Conservation (phyloP, 176 grass and related monocot genomes). For the Oryza glaberrima region DNA sequence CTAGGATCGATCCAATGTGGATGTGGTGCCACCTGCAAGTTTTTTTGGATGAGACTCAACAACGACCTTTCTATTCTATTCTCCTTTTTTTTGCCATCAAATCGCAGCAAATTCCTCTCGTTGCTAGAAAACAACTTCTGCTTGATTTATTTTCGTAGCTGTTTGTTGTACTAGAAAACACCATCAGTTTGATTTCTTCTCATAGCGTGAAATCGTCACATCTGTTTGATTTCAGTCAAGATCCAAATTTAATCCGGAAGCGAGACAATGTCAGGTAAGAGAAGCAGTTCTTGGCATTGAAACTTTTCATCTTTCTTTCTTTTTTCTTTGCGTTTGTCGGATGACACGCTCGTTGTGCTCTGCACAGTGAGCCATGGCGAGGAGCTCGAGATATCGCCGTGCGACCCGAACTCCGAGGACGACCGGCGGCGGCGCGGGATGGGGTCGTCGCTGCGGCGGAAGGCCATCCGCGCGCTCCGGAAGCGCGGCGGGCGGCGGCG, state of each 20-base stretch:
- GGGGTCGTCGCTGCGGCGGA: conserved; percentile 76
- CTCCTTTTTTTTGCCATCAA: neutral
- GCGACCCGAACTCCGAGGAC: conserved; percentile 77
- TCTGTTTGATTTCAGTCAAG: neutral
- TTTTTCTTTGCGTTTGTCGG: neutral
- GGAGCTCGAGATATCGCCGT: conserved; percentile 59
- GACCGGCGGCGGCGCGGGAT: conserved; percentile 78
- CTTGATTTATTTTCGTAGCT: no score
- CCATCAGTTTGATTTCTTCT: neutral
- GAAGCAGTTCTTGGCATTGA: neutral
- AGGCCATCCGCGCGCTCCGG: conserved; percentile 76
- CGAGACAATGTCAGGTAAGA: conserved; percentile 45
- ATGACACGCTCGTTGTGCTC: conserved; percentile 21
- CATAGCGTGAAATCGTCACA: neutral
- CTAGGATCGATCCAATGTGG: conserved; percentile 35
- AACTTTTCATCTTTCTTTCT: neutral
- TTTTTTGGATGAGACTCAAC: conserved; percentile 3
- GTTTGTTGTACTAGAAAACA: neutral
- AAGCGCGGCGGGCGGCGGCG: conserved; percentile 65
- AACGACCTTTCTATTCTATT: neutral
- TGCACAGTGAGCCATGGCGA: conserved; percentile 62
- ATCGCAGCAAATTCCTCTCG: neutral
- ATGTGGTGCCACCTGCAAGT: neutral
- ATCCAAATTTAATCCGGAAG: neutral
- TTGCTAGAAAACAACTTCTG: neutral